Evolutionary conservation across 208 protist genomes (phyloP), one percentile per base, ranked within the genome.

Genomic region (Wallacemonas rigidus): DNA sequence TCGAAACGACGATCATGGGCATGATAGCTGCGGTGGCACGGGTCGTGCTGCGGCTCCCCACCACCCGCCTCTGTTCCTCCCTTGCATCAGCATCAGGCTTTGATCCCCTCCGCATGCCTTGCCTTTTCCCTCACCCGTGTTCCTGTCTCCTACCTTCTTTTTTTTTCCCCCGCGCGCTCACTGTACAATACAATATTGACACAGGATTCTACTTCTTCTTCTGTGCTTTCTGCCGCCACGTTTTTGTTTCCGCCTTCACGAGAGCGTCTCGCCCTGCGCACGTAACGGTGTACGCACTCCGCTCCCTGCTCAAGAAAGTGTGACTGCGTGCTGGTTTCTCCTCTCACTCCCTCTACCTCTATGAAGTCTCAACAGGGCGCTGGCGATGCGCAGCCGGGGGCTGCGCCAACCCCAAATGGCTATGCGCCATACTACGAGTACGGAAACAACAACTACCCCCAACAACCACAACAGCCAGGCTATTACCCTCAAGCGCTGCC

Each of bases 401-500:
- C 67, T 6, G 7, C 38, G n/a, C 58, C 44, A n/a, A 61, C 36
- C n/a, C 70, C 14, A 45, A 26, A 68, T 3, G 72, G 48, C 9
- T 64, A 70, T 15, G 53, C 60, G 8, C 64, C 41, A 40, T 71
- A 71, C 65, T 67, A 76, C 61, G 17, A 69, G 40, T 56, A 75
- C 40, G 50, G 55, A 15, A 68, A 75, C 71, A 38, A n/a, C 15
- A 44, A 44, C 58, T 26, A 57, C 53, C 44, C n/a, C 5, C 51
- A 15, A 43, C 56, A 38, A 73, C 57, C 40, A 36, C 69, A 8
- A 56, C 47, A 3, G 39, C 44, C 69, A 7, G 3, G 8, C n/a
- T n/a, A 39, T 3, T 65, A 65, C 60, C 60, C 60, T 36, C 41
- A 65, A 35, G 60, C 60, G 41, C 43, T 39, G 40, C 60, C 60